These are phyloP conservation scores for Aspergillus funiculosus DNA, from an alignment of 495 filamentous ascomycete species.

Conservation along the genomic window DNA sequence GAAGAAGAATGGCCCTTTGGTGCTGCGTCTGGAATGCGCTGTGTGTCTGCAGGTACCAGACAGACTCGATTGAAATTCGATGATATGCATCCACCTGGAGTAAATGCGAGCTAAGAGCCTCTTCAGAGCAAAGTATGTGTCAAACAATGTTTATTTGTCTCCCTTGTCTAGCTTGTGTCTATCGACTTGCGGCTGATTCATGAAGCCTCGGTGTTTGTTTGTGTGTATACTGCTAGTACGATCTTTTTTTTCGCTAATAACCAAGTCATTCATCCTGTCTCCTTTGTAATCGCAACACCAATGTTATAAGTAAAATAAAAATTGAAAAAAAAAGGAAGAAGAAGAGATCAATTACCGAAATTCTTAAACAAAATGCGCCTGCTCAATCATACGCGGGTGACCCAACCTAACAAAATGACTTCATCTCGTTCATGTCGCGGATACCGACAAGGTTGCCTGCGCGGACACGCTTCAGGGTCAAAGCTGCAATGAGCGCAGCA, in stretches of 20 bases:
- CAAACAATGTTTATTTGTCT: too few relatives aligned
- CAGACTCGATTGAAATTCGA: too few relatives aligned
- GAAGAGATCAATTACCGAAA: not conserved
- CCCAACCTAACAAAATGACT: constrained; percentile 31
- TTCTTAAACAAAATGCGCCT: not conserved
- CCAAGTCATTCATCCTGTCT: not conserved
- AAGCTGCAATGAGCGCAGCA: constrained; percentile 85
- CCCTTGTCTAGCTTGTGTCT: not conserved
- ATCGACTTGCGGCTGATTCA: constrained; percentile 4
- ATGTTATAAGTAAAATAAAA: not conserved
- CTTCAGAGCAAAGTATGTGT: too few relatives aligned
- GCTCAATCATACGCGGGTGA: not conserved
- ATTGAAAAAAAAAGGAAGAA: too few relatives aligned
- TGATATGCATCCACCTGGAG: too few relatives aligned
- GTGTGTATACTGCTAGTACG: constrained; percentile 3
- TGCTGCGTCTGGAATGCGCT: too few relatives aligned
- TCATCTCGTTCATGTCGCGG: constrained; percentile 56
- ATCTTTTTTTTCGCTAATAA: not conserved
- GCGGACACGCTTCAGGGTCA: constrained; percentile 82
- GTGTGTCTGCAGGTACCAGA: too few relatives aligned
- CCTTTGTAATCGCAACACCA: not conserved
- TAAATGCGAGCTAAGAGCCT: too few relatives aligned
- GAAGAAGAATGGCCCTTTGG: too few relatives aligned
- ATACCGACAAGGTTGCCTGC: constrained; percentile 75
- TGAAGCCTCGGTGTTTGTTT: not conserved